phyloP scores from a whole-genome alignment of 2,329 filamentous ascomycete species.

The Neofusicoccum umdonicola region DNA sequence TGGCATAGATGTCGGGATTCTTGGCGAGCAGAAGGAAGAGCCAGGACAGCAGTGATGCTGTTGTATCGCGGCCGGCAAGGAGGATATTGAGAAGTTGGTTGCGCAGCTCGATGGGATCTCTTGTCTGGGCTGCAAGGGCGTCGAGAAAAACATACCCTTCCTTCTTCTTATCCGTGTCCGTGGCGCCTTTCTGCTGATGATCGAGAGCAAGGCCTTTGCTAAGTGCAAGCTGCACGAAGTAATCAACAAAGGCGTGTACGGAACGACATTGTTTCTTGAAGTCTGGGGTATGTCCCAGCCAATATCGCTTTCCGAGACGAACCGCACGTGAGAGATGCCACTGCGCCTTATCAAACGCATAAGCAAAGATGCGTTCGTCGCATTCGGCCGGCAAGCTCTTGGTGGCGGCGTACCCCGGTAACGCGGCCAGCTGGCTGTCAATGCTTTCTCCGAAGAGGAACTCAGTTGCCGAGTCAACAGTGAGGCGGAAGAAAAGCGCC shows the following conservation, averaged over 20 bases:
- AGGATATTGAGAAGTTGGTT: conserved; percentile 48
- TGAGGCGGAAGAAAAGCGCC: conserved; percentile 48
- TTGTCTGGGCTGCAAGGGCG: conserved; percentile 46
- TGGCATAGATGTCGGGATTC: conserved; percentile 35
- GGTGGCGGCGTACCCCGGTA: conserved; percentile 20
- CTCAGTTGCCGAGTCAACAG: conserved; percentile 50
- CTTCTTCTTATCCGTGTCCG: conserved; percentile 26
- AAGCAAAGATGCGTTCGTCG: conserved; percentile 37
- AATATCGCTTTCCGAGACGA: conserved; percentile 38
- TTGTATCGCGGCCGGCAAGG: conserved; percentile 42
- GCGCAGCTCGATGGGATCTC: conserved; percentile 42
- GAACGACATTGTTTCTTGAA: conserved; percentile 10
- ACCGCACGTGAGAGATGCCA: conserved; percentile 35
- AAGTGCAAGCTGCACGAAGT: conserved; percentile 47
- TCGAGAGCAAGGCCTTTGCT: not conserved
- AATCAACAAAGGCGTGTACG: conserved; percentile 42
- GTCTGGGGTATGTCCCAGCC: conserved; percentile 19
- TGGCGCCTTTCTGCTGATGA: conserved; percentile 25
- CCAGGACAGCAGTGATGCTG: conserved; percentile 39
- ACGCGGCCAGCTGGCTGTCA: conserved; percentile 35
- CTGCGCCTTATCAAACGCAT: conserved; percentile 45
- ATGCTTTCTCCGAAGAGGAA: conserved; percentile 49
- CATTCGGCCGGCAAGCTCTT: not conserved
- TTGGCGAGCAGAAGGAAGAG: conserved; percentile 41
- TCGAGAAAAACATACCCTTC: conserved; percentile 47